A percentile compares a stretch with the other conserved stretches of the same genome.
Evolutionary conservation across 2,329 filamentous ascomycete species (phyloP).

Genomic region (Penicillium hordei): DNA sequence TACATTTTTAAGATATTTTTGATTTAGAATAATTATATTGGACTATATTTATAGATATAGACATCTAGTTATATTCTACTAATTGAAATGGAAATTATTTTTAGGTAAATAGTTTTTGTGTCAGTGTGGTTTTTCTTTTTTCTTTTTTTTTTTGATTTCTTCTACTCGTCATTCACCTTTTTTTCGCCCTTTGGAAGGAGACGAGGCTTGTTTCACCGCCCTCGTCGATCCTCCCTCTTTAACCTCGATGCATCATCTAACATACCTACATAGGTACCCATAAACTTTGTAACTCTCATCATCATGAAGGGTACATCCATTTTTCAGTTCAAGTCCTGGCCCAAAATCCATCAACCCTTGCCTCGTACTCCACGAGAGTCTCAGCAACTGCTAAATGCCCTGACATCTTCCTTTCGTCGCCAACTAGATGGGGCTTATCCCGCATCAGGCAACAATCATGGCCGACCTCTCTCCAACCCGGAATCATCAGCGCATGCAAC

Average conservation of each 20-base stretch:
- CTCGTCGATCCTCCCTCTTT: constrained; percentile 19
- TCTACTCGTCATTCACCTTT: constrained; percentile 29
- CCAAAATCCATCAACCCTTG: constrained; percentile 54
- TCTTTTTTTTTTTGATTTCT: not conserved
- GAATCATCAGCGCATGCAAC: constrained; percentile 35
- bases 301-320: constrained; percentile 55
- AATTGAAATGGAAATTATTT: not conserved
- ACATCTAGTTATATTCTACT: not conserved
- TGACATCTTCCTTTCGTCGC: constrained; percentile 63
- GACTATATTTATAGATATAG: not conserved
- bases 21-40: not conserved
- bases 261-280: not conserved
- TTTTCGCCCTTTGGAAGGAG: constrained; percentile 1
- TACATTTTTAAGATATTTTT: not conserved
- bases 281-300: constrained; percentile 9
- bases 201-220: constrained; percentile 19
- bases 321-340: constrained; percentile 51
- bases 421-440: constrained; percentile 62
- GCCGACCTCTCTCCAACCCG: constrained; percentile 23
- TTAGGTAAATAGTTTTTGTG: not conserved
- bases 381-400: constrained; percentile 58
- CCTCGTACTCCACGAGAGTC: constrained; percentile 59
- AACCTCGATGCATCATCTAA: not conserved
- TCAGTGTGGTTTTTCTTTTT: not conserved
- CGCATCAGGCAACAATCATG: constrained; percentile 23